Evolutionary conservation across 2,329 filamentous ascomycete species (phyloP).

Genomic region (Pestalotiopsis sp.): DNA sequence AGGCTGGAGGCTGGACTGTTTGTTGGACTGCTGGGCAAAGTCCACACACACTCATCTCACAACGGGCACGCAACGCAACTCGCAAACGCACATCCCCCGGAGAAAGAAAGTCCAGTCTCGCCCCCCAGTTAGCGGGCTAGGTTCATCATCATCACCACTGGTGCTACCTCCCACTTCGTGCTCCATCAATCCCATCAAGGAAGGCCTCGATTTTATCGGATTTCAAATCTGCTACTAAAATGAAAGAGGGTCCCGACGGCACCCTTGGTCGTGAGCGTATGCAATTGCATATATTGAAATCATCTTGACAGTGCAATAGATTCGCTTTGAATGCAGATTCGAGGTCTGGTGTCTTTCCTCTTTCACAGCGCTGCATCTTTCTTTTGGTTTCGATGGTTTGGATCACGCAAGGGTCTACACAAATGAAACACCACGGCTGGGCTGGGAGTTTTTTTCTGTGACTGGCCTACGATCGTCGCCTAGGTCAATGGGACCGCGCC

Average conservation of each 20-base stretch:
- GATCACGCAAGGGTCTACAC: neutral
- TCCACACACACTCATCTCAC: neutral
- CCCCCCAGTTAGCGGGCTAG: neutral
- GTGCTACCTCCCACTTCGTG: neutral
- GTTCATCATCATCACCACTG: conserved; percentile 6
- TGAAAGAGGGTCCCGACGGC: conserved; percentile 7
- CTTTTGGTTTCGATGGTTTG: neutral
- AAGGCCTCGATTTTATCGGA: neutral
- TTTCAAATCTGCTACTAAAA: conserved; percentile 6
- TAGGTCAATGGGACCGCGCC: neutral
- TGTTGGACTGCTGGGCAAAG: neutral
- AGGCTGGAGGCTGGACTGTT: no score
- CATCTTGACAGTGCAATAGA: neutral
- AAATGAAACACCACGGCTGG: neutral
- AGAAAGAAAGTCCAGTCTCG: neutral
- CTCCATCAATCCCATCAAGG: neutral
- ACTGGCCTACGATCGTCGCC: neutral
- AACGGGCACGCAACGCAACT: neutral
- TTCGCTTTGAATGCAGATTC: no score
- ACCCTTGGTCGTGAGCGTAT: neutral
- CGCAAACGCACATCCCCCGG: neutral
- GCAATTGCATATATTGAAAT: neutral
- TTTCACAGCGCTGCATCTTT: neutral
- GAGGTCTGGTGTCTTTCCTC: neutral
- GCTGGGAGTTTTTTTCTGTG: neutral